Evolutionary conservation across 345 rosid genomes (phyloP).

Genomic region (Rhizophora apiculata): DNA sequence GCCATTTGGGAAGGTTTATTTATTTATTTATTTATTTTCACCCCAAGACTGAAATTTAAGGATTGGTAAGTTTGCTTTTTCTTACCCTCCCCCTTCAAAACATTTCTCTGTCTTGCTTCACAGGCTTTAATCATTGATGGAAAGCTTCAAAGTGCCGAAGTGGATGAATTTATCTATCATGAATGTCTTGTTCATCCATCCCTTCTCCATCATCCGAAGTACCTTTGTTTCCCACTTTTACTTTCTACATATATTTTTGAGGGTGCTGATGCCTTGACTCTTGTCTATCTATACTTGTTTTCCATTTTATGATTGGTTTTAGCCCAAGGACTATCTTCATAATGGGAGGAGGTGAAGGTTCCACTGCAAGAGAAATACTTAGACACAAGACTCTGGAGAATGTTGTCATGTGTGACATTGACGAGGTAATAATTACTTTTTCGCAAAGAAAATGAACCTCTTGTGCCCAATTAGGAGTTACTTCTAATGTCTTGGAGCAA

Average conservation of each 20-base stretch:
- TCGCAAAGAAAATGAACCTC: background rate
- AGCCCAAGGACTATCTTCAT: conserved; percentile 52
- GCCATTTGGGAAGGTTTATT: conserved; percentile 49
- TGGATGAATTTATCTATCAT: conserved; percentile 69
- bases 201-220: conserved; percentile 55
- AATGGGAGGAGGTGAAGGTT: conserved; percentile 79
- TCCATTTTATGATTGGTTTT: background rate
- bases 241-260: too few species aligned
- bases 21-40: background rate
- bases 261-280: too few species aligned
- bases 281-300: background rate
- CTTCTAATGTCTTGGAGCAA: too few species aligned
- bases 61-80: too few species aligned
- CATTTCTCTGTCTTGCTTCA: background rate
- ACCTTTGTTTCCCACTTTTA: background rate
- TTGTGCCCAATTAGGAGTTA: too few species aligned
- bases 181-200: conserved; percentile 65
- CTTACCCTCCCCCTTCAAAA: too few species aligned
- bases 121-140: conserved; percentile 68
- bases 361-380: conserved; percentile 62
- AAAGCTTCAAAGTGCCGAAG: conserved; percentile 72
- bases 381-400: conserved; percentile 47
- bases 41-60: too few species aligned
- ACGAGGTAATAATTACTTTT: conserved; percentile 38
- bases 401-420: conserved; percentile 68